These are phyloP conservation scores for Blastocrithidia nonstop DNA, from an alignment of 208 protist genomes.

Conservation along the genomic window DNA sequence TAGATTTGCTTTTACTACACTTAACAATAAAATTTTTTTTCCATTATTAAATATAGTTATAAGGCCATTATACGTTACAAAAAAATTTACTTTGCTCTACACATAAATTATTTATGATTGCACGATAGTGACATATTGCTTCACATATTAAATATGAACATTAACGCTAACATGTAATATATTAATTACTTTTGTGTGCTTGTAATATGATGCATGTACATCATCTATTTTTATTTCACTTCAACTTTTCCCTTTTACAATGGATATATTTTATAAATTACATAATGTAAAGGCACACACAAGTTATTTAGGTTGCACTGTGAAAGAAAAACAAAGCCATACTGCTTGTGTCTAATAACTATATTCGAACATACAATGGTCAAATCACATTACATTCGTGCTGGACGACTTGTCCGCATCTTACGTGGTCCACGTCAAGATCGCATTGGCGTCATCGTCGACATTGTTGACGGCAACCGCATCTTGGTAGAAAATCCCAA, in stretches of 20 bases:
- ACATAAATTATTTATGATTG: too few species aligned
- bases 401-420: constrained; percentile 41
- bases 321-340: neutral
- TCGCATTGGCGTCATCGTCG: constrained; percentile 58
- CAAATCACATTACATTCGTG: constrained; percentile 41
- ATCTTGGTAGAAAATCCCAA: constrained; percentile 81
- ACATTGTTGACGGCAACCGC: constrained; percentile 83
- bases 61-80: too few species aligned
- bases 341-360: neutral
- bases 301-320: neutral
- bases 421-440: constrained; percentile 39
- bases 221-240: neutral
- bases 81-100: too few species aligned
- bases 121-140: too few species aligned
- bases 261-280: neutral
- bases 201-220: neutral
- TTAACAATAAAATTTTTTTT: too few species aligned
- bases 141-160: too few species aligned
- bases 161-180: too few species aligned
- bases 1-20: too few species aligned
- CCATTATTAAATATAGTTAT: too few species aligned
- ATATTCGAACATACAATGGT: constrained; percentile 29
- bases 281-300: constrained; percentile 1
- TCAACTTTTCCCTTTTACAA: constrained; percentile 3
- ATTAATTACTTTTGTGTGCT: neutral